These are phyloP conservation scores for Ogataea pilisensis DNA, from an alignment of 805 yeast species.

Conservation along the genomic window DNA sequence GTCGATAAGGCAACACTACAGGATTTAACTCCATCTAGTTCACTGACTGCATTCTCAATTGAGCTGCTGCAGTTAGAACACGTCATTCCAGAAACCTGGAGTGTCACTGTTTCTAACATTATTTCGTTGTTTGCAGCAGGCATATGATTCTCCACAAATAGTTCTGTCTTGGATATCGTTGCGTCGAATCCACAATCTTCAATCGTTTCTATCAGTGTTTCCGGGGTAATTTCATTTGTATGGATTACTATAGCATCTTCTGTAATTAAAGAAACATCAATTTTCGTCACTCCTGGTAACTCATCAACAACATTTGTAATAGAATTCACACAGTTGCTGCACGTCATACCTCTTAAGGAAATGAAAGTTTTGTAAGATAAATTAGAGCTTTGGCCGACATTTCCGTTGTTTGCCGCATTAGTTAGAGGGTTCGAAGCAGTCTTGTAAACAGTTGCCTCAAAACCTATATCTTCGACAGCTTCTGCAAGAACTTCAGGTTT, in stretches of 20 bases:
- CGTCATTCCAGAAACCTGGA: slow-evolving; percentile 57
- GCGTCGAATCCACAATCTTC: slow-evolving; percentile 51
- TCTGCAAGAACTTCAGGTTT: slow-evolving; percentile 37
- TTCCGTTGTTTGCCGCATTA: slow-evolving; percentile 2
- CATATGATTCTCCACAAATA: neutral
- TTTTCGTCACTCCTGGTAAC: slow-evolving; percentile 48
- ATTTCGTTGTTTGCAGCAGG: neutral
- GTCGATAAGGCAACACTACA: slow-evolving; percentile 50
- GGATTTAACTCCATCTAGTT: slow-evolving; percentile 42
- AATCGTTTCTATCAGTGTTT: slow-evolving; percentile 42
- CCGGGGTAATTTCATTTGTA: slow-evolving; percentile 27
- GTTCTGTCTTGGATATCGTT: slow-evolving; percentile 33
- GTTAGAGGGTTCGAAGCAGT: slow-evolving; percentile 23
- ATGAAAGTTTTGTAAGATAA: slow-evolving; percentile 7
- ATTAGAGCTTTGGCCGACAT: slow-evolving; percentile 1
- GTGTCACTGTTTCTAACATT: slow-evolving; percentile 15
- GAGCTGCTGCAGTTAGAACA: slow-evolving; percentile 50
- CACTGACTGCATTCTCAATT: slow-evolving; percentile 44
- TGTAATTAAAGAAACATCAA: slow-evolving; percentile 65
- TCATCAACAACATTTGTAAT: slow-evolving; percentile 50
- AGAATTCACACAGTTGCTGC: slow-evolving; percentile 72
- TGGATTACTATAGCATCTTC: slow-evolving; percentile 62
- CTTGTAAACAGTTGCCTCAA: slow-evolving; percentile 43
- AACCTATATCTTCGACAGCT: slow-evolving; percentile 73
- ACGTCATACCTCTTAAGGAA: slow-evolving; percentile 72